A percentile compares a stretch with the other conserved stretches of the same genome.
Conservation (phyloP, 116 monocot genomes). For the Phalaenopsis hybrid region DNA sequence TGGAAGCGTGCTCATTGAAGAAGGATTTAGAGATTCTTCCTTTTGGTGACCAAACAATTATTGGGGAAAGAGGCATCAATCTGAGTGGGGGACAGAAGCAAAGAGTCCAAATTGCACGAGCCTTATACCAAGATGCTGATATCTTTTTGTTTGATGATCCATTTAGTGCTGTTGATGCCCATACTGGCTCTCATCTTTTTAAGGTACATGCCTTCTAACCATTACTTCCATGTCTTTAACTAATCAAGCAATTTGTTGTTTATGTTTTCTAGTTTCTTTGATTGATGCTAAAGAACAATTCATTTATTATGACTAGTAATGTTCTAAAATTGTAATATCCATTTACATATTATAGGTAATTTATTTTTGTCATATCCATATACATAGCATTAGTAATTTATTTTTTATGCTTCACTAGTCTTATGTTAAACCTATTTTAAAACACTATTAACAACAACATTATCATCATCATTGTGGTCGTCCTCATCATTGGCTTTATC, state of each 20-base stretch:
- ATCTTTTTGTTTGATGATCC: constrained; percentile 64
- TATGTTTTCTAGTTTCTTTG: not conserved
- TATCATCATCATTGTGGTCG: too few relatives aligned
- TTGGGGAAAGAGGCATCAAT: constrained; percentile 75
- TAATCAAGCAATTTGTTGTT: not conserved
- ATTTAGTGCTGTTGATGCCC: constrained; percentile 69
- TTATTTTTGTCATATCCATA: too few relatives aligned
- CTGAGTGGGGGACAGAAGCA: constrained; percentile 86
- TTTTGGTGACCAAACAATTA: constrained; percentile 59
- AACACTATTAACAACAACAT: not conserved
- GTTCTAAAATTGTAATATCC: not conserved
- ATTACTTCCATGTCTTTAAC: not conserved
- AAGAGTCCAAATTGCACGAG: constrained; percentile 60
- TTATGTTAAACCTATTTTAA: not conserved
- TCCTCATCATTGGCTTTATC: not conserved
- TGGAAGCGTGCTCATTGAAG: constrained; percentile 54
- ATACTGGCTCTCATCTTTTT: constrained; percentile 49
- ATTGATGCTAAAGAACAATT: not conserved
- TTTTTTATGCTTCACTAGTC: not conserved
- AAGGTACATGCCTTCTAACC: constrained; percentile 21
- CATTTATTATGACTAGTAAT: not conserved
- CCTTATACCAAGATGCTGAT: constrained; percentile 62
- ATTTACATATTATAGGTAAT: too few relatives aligned
- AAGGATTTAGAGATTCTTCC: constrained; percentile 61
- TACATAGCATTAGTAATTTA: not conserved